Base-by-base conservation (phyloP, 2,329 filamentous ascomycete species). In the Fusarium citri region DNA sequence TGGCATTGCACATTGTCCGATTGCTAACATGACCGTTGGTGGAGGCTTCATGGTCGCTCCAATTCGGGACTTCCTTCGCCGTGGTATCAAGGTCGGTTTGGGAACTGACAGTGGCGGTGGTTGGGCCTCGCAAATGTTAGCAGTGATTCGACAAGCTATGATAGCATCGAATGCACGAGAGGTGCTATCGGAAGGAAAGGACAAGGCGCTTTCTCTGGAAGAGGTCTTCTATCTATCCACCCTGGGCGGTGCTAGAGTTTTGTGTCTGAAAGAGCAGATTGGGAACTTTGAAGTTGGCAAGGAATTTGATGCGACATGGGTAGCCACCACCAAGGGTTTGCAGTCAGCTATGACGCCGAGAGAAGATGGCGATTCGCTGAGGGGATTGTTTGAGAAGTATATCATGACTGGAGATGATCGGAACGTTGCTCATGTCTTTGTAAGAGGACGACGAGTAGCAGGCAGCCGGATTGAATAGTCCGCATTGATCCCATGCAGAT, bases 11-110 rank as follows among this genome's bases (percentile, higher is more conserved):
- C 62, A 65, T 25, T 65, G 62, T 6, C 62, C 62, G 1, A 65
- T 65, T 18, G 60, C 62, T 5, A 65, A 65, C 4, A 65, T 65
- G 62, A 65, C 62, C 0, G 53, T 65, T 2, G 62, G 62, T 0
- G 62, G 62, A 6, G 62, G 62, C 1, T 65, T 65, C 40, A 65
- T 65, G 62, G 62, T 65, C 0, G 62, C 62, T 11, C 60, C 60
- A 4, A 42, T 65, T 7, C 53, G 62, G 2, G 62, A 65, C 22
- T 65, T 65, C 16, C 22, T 65, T 2, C 46, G 41, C 1, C 53
- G 60, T 7, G 46, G 20, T 2, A 65, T 65, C 6, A 65, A 65
- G 26, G 34, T 50, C 4, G 62, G 62, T 1, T 37, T 65, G 6
- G 62, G 62, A 9, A 65, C 62, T 0, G 62, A 65, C 2, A 65